Evolutionary conservation across 1,284 basidiomycete genomes (phyloP).

Genomic region (Apiotrichum mycotoxinovorans): DNA sequence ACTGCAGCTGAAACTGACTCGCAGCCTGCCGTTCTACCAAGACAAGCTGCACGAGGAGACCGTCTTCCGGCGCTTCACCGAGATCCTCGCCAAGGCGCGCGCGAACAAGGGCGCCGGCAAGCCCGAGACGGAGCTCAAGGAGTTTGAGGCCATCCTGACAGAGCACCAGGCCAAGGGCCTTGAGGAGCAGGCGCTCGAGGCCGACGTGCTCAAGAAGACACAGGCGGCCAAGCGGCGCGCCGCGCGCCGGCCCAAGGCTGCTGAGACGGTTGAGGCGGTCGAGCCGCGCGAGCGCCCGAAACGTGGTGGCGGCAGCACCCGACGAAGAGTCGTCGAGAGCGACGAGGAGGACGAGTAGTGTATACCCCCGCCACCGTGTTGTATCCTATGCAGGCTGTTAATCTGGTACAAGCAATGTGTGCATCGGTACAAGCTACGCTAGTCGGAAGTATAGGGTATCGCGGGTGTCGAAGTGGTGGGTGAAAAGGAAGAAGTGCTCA

Average conservation of each 20-base stretch:
- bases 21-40: slow-evolving; percentile 71
- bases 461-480: too few species aligned
- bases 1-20: slow-evolving; percentile 12
- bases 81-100: slow-evolving; percentile 81
- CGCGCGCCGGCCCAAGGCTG: slow-evolving; percentile 17
- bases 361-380: neutral
- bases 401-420: too few species aligned
- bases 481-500: too few species aligned
- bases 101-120: slow-evolving; percentile 79
- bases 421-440: too few species aligned
- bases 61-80: slow-evolving; percentile 79
- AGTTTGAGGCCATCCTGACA: slow-evolving; percentile 84
- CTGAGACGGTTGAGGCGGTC: slow-evolving; percentile 2
- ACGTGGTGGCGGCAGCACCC: slow-evolving; percentile 3
- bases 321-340: slow-evolving; percentile 18
- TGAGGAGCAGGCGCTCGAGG: slow-evolving; percentile 85
- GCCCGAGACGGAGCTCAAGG: slow-evolving; percentile 80
- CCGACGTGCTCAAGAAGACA: slow-evolving; percentile 74
- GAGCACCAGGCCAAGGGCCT: slow-evolving; percentile 78
- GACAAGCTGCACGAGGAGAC: slow-evolving; percentile 89
- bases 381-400: slow-evolving; percentile 3
- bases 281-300: slow-evolving; percentile 3
- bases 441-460: too few species aligned
- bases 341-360: slow-evolving; percentile 21
- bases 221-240: slow-evolving; percentile 68